phyloP scores from a whole-genome alignment of 2,329 filamentous ascomycete genomes.

The Bertia moriformis region DNA sequence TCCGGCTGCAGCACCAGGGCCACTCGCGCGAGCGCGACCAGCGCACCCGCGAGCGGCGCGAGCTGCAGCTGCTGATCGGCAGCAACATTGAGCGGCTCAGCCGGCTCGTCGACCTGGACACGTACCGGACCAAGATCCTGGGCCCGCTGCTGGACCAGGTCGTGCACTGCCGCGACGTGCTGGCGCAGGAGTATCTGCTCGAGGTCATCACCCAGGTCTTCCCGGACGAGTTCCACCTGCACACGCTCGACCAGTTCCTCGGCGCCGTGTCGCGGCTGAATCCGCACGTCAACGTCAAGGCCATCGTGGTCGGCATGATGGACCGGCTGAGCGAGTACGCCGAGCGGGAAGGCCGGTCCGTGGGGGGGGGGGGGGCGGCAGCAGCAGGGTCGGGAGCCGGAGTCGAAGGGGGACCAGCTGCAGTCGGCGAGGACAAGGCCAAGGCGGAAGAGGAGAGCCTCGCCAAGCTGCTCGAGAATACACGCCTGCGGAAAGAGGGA shows the following conservation, averaged over 20 bases:
- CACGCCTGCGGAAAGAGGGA: constrained; percentile 53
- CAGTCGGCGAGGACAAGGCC: constrained; percentile 55
- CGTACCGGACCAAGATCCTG: constrained; percentile 82
- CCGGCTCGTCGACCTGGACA: constrained; percentile 85
- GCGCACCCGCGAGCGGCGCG: constrained; percentile 83
- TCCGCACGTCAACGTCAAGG: constrained; percentile 93
- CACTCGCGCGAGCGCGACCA: constrained; percentile 90
- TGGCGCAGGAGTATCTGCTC: constrained; percentile 91
- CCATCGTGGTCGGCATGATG: constrained; percentile 96
- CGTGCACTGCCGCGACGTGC: constrained; percentile 89
- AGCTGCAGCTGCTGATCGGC: constrained; percentile 86
- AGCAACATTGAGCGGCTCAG: constrained; percentile 92
- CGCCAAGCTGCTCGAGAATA: constrained; percentile 60
- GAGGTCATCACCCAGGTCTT: constrained; percentile 99
- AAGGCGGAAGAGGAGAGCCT: constrained; percentile 77
- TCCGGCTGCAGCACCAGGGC: constrained; percentile 89
- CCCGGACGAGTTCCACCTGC: constrained; percentile 93
- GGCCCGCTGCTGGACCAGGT: constrained; percentile 87
- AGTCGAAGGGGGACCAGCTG: too few species aligned
- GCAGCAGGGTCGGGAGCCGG: too few species aligned
- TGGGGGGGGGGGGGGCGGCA: too few species aligned
- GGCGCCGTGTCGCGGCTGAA: constrained; percentile 86
- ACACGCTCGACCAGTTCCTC: constrained; percentile 89
- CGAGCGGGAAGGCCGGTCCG: constrained; percentile 71
- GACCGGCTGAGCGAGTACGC: constrained; percentile 88